Percentiles rank a stretch among this genome's conserved stretches.
phyloP scores from a whole-genome alignment of 306 rosid species.

The Prinsepia uniflora region DNA sequence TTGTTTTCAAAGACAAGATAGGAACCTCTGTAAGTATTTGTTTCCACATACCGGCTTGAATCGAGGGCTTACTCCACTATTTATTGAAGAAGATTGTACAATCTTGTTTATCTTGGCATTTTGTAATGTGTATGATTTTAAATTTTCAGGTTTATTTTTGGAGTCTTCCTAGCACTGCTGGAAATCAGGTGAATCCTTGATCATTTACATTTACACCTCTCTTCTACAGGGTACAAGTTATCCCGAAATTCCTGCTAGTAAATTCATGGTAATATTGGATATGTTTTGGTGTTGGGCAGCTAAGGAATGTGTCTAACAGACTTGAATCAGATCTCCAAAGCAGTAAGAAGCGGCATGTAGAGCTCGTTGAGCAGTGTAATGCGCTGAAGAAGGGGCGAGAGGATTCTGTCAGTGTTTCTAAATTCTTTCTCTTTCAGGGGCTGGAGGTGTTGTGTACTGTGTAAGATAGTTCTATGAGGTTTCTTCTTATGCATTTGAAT shows the following conservation, averaged over 20 bases:
- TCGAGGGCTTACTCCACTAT: neutral
- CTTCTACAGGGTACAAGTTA: neutral
- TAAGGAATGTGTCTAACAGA: constrained; percentile 63
- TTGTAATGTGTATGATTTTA: neutral
- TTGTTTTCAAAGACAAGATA: constrained; percentile 86
- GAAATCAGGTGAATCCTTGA: constrained; percentile 70
- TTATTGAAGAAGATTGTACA: neutral
- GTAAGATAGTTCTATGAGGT: constrained; percentile 3
- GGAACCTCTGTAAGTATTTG: constrained; percentile 86
- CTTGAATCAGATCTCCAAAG: constrained; percentile 75
- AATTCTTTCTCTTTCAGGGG: constrained; percentile 12
- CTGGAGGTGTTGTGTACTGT: constrained; percentile 12
- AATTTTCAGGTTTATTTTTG: constrained; percentile 76
- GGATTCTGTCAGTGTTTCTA: constrained; percentile 66
- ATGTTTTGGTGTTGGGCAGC: constrained; percentile 41
- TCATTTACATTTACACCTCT: neutral
- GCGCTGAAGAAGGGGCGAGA: constrained; percentile 79
- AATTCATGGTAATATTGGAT: neutral
- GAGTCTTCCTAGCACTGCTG: constrained; percentile 98
- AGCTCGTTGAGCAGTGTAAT: constrained; percentile 65
- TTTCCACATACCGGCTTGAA: constrained; percentile 8
- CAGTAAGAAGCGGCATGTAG: constrained; percentile 50
- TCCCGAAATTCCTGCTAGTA: neutral
- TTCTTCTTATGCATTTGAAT: constrained; percentile 22
- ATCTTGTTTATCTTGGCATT: neutral